phyloP scores from a whole-genome alignment of 179 eudicot species.

The Sideroxylon spinosum region DNA sequence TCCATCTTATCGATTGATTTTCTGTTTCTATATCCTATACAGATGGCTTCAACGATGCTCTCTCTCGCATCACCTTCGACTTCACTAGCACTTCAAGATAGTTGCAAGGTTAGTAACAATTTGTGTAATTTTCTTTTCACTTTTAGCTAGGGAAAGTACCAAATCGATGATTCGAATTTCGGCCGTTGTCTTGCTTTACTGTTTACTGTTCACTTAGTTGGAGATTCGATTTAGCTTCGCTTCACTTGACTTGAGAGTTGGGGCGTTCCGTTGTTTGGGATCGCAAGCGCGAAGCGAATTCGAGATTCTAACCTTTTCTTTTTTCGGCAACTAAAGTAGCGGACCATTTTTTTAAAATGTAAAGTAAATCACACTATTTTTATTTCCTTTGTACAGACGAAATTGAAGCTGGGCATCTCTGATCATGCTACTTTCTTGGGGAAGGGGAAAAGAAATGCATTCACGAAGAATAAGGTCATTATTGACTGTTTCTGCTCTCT shows the following conservation, averaged over 20 bases:
- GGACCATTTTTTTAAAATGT: neutral
- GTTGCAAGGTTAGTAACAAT: conserved; percentile 27
- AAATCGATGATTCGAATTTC: neutral
- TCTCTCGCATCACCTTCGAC: conserved; percentile 37
- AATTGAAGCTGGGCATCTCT: conserved; percentile 33
- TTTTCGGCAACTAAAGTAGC: neutral
- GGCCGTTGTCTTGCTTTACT: neutral
- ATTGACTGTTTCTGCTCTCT: neutral
- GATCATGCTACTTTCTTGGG: conserved; percentile 35
- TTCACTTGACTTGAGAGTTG: neutral
- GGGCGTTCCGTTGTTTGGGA: neutral
- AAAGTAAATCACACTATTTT: neutral
- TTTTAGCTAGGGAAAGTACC: neutral
- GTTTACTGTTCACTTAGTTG: too few relatives aligned
- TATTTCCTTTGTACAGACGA: conserved; percentile 32
- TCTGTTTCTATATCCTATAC: neutral
- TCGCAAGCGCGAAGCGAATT: neutral
- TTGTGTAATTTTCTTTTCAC: neutral
- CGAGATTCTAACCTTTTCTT: neutral
- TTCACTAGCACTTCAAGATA: conserved; percentile 39
- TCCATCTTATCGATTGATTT: neutral
- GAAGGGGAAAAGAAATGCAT: conserved; percentile 34
- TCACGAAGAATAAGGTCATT: conserved; percentile 45
- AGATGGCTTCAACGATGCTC: conserved; percentile 51
- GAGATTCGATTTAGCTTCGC: neutral